A percentile compares a stretch with the other conserved stretches of the same genome.
Conservation (phyloP, 345 rosid genomes). For the Xanthoceras sorbifolium region DNA sequence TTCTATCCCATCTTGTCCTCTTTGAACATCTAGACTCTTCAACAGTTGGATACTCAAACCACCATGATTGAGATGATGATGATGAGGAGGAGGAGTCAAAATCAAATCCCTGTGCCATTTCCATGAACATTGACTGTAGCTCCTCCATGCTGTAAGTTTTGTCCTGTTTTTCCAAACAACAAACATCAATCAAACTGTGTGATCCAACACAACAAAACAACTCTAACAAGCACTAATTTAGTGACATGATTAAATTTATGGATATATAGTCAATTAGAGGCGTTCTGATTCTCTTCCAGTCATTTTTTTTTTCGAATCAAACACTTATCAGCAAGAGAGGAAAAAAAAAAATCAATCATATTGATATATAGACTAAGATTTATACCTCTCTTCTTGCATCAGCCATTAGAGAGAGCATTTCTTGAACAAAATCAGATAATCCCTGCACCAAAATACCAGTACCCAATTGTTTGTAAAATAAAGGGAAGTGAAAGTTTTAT, state of each 20-base stretch:
- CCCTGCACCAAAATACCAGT: conserved; percentile 35
- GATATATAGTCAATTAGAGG: too few relatives aligned
- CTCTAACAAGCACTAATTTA: neutral
- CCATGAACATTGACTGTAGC: conserved; percentile 49
- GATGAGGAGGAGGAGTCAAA: neutral
- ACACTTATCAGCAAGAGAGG: too few relatives aligned
- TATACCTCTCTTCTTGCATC: conserved; percentile 44
- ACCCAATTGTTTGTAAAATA: neutral
- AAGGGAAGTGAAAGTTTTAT: neutral
- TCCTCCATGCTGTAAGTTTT: conserved; percentile 49
- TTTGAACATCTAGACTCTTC: conserved; percentile 20
- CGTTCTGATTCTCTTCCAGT: too few relatives aligned
- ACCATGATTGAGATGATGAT: conserved; percentile 22
- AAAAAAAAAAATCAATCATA: too few relatives aligned
- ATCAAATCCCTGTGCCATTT: conserved; percentile 45
- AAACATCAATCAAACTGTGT: neutral
- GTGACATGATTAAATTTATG: too few relatives aligned
- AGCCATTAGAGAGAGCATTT: conserved; percentile 51
- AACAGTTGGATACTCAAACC: conserved; percentile 3
- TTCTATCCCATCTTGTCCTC: conserved; percentile 25
- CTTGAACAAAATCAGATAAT: conserved; percentile 51
- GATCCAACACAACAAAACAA: neutral
- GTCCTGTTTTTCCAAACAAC: conserved; percentile 23
- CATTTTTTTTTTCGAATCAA: too few relatives aligned
- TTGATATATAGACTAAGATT: neutral